A percentile compares a stretch with the other conserved stretches of the same genome.
Evolutionary conservation across 2,329 filamentous ascomycete genomes (phyloP).

Genomic region (Colletotrichum euphorbiae): DNA sequence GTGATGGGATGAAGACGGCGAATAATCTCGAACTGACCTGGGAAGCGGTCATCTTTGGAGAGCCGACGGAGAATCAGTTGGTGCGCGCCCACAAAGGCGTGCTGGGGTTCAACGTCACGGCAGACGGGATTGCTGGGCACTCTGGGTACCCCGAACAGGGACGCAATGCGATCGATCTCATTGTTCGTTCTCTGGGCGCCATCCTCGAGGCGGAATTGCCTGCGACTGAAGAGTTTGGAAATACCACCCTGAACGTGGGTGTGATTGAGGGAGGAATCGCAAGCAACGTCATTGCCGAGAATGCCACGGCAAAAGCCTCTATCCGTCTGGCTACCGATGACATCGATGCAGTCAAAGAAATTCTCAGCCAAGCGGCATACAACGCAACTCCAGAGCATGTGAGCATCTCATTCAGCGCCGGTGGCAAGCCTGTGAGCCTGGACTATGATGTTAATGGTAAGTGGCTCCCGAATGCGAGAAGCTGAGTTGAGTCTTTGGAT

Average conservation of each 20-base stretch:
- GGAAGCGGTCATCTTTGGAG: slow-evolving; percentile 86
- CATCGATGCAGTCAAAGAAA: slow-evolving; percentile 65
- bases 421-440: slow-evolving; percentile 82
- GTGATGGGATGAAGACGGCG: slow-evolving; percentile 78
- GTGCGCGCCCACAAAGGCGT: slow-evolving; percentile 94
- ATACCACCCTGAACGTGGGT: slow-evolving; percentile 91
- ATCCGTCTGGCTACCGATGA: slow-evolving; percentile 82
- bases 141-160: slow-evolving; percentile 94
- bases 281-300: slow-evolving; percentile 85
- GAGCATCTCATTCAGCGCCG: slow-evolving; percentile 70
- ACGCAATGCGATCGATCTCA: slow-evolving; percentile 83
- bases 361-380: slow-evolving; percentile 66
- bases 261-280: slow-evolving; percentile 84
- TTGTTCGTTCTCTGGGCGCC: slow-evolving; percentile 76
- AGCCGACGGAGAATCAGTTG: slow-evolving; percentile 90
- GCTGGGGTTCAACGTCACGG: slow-evolving; percentile 73
- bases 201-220: slow-evolving; percentile 79
- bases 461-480: slow-evolving; percentile 22
- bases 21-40: slow-evolving; percentile 53
- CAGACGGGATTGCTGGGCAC: slow-evolving; percentile 82
- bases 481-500: slow-evolving; percentile 28
- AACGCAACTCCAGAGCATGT: slow-evolving; percentile 69
- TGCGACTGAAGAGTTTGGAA: slow-evolving; percentile 80
- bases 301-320: slow-evolving; percentile 74
- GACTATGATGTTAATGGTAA: slow-evolving; percentile 83